Conservation (phyloP, 768 basidiomycete species). For the Punctularia strigosozonata region DNA sequence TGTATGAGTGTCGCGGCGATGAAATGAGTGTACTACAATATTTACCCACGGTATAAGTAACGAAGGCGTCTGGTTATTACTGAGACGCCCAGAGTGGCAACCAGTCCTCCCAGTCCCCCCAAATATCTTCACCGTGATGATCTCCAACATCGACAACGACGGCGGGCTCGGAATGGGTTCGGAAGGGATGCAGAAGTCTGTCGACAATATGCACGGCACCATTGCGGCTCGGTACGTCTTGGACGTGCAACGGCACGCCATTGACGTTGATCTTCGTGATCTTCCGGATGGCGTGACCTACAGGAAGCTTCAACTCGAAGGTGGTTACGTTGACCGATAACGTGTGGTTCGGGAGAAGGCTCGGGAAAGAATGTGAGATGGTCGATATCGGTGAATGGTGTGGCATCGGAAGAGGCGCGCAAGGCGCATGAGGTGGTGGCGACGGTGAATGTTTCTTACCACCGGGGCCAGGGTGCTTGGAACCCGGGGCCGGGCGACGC, state of each 20-base stretch:
- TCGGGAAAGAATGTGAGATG: constrained; percentile 25
- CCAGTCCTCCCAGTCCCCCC: constrained; percentile 39
- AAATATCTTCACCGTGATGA: constrained; percentile 16
- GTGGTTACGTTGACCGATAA: constrained; percentile 37
- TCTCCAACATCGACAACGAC: not conserved
- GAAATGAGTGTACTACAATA: no score
- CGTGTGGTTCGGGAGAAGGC: constrained; percentile 29
- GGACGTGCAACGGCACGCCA: constrained; percentile 21
- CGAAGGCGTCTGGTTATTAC: constrained; percentile 10
- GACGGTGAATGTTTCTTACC: constrained; percentile 2
- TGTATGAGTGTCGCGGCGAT: no score
- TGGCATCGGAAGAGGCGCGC: constrained; percentile 2
- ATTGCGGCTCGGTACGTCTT: constrained; percentile 42
- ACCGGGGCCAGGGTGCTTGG: constrained; percentile 4
- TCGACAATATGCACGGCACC: constrained; percentile 43
- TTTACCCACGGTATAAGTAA: not conserved
- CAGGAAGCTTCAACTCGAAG: constrained; percentile 26
- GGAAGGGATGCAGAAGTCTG: constrained; percentile 26
- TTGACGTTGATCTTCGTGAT: constrained; percentile 30
- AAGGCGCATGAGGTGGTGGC: constrained; percentile 4
- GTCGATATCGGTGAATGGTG: constrained; percentile 17
- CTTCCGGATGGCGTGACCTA: constrained; percentile 17
- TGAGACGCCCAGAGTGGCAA: constrained; percentile 33
- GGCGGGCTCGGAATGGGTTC: not conserved
- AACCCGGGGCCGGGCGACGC: constrained; percentile 5